Percentiles rank a stretch among this genome's conserved stretches.
These are phyloP conservation scores for Colletotrichum spinosum DNA, from an alignment of 2,329 filamentous ascomycete genomes.

Conservation along the genomic window DNA sequence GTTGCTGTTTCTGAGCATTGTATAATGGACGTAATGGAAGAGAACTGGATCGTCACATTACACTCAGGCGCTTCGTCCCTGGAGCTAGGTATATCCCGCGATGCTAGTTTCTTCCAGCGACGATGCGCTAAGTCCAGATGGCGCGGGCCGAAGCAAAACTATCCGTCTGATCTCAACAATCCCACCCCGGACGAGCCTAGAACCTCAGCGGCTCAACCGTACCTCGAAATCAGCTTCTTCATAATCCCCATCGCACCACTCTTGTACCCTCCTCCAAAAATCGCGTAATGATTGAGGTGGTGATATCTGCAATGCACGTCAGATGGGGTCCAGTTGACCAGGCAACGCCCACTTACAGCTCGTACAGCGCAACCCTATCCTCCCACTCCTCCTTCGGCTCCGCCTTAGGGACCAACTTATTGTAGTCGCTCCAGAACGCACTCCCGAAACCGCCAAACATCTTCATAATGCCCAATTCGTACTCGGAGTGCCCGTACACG, in stretches of 20 bases:
- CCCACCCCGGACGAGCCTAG: too few species aligned
- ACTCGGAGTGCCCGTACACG: slow-evolving; percentile 90
- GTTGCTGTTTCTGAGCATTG: too few species aligned
- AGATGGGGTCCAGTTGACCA: slow-evolving; percentile 35
- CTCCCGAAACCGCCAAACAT: slow-evolving; percentile 93
- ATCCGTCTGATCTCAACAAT: too few species aligned
- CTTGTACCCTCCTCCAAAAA: slow-evolving; percentile 86
- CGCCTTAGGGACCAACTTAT: slow-evolving; percentile 78
- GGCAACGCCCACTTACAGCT: slow-evolving; percentile 69
- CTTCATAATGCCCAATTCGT: slow-evolving; percentile 91
- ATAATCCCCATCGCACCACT: slow-evolving; percentile 84
- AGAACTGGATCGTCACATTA: neutral
- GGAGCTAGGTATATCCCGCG: neutral
- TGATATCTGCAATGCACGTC: slow-evolving; percentile 72
- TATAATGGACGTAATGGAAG: too few species aligned
- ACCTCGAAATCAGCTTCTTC: slow-evolving; percentile 78
- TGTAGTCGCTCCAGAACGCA: slow-evolving; percentile 82
- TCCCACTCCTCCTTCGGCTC: slow-evolving; percentile 86
- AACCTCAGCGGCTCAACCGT: slow-evolving; percentile 55
- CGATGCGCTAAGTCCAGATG: neutral
- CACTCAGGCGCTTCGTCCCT: neutral
- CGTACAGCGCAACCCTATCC: slow-evolving; percentile 85
- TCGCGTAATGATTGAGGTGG: slow-evolving; percentile 86
- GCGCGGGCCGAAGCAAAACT: slow-evolving; percentile 22
- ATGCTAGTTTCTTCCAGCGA: too few species aligned